A percentile compares a stretch with the other conserved stretches of the same genome.
These are phyloP conservation scores for Zymoseptoria brevis DNA, from an alignment of 2,329 filamentous ascomycete genomes.

Conservation along the genomic window DNA sequence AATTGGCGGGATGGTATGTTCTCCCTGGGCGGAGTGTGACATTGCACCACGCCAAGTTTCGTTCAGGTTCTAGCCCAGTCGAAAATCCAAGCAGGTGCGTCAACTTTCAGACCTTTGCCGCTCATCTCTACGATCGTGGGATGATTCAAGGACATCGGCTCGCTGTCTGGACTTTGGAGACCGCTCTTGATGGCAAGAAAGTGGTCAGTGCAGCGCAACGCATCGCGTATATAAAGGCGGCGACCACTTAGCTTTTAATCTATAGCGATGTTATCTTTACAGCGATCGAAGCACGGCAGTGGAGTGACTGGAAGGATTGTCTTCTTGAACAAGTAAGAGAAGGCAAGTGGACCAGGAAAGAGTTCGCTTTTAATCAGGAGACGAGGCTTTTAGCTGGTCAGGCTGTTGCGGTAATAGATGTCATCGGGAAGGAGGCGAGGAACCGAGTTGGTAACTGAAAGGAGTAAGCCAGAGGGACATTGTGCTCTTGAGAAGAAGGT, in stretches of 20 bases:
- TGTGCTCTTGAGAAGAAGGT: no score
- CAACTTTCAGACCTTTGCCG: conserved; percentile 2
- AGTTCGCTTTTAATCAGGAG: not conserved
- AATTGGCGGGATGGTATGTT: conserved; percentile 1
- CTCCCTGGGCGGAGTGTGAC: no score
- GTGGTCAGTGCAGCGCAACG: not conserved
- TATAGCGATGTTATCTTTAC: not conserved
- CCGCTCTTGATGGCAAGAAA: not conserved
- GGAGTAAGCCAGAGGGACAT: no score
- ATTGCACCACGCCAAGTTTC: not conserved
- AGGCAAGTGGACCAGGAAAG: not conserved
- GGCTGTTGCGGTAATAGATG: conserved; percentile 1
- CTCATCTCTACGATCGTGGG: not conserved
- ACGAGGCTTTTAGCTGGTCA: not conserved
- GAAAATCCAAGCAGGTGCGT: not conserved
- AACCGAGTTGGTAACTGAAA: no score
- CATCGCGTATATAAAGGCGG: not conserved
- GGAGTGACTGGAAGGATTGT: not conserved
- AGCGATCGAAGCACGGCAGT: not conserved
- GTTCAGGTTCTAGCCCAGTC: not conserved
- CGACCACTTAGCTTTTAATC: not conserved
- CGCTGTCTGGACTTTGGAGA: not conserved
- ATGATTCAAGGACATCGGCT: not conserved
- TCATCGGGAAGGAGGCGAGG: no score
- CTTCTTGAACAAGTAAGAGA: not conserved